Evolutionary conservation across 2,329 filamentous ascomycete species (phyloP), one percentile per base, ranked within the genome.

Genomic region (Metarhizium guizhouense): DNA sequence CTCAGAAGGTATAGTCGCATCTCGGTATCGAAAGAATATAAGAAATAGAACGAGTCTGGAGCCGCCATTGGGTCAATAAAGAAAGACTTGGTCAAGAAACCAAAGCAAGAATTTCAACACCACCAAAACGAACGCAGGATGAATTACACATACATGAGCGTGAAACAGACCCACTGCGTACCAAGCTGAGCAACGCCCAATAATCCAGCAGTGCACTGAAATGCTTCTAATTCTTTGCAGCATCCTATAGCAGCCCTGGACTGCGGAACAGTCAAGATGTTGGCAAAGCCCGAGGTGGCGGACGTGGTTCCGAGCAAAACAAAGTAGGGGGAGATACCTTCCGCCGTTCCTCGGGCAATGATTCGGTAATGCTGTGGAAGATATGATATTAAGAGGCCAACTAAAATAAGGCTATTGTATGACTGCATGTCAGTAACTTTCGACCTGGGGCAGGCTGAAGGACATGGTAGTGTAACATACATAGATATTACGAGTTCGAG

Each of bases 291-390:
- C 51, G 88, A 89, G 53, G 88, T 95, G 63, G 88, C 88, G 7
- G 90, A 95, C 1, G 93, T 93, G 30, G 88, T 90, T 58, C 94
- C 94, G n/a, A 99, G 83, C 2, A 97, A 82, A 60, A 99, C 85
- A 68, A 96, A 99, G 72, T 93, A 94, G 8, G 94, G 93, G 34
- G 92, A 96, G 59, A 99, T 92, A 59, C 94, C 94, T 70, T 95
- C 93, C 25, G 93, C 95, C 14, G 90, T 94, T 58, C 86, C 83
- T 55, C 91, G 84, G 45, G 82, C 78, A 62, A 96, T 89, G 72
- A 99, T 97, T 65, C 94, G 90, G 70, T 87, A 82, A 72, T 97
- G 93, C 69, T 99, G 94, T 1, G 94, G 94, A 2, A 97, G 80
- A 74, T 99, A 99, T 38, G 93, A 97, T 57, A 95, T 75, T 59